Evolutionary conservation across 1,284 basidiomycete species (phyloP), one percentile per base, ranked within the genome.

Genomic region (Ceratobasidium sp.): DNA sequence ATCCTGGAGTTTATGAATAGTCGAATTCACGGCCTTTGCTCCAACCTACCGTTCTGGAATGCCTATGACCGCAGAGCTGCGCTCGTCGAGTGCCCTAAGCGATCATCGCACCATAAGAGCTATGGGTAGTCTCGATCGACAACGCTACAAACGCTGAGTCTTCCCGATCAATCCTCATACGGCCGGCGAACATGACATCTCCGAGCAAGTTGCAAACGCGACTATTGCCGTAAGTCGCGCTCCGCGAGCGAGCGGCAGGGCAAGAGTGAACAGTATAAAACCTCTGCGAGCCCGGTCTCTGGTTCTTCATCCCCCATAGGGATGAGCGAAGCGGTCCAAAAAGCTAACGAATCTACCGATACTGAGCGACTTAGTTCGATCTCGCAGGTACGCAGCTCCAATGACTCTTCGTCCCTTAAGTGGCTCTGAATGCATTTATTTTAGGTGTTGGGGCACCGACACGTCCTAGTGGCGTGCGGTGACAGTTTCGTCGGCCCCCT

Each of bases 381-480:
- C 61, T 65, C 73, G 61, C 73, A 75, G 73, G 73, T 75, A 54
- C 20, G 45, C 49, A 26, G 35, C 58, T 53, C n/a, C 10, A 53
- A 35, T 53, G 10, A 23, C 26, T 66, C 5, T 42, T 54, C 31
- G 3, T 7, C 49, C 31, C 42, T 73, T 2, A 7, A 37, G 23
- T 37, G 11, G 20, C 49, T 31, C 61, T 65, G 61, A 42, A 13
- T 28, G 8, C 37, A 45, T 42, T 56, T 35, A 28, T 56, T 74
- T 28, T 37, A 75, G 73, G 73, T 75, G 61, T 75, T 28, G 73
- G 73, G 73, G 20, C 73, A 75, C 61, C 73, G 49, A 56, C 61
- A 75, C 73, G 73, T 64, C 73, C 73, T 75, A 28, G 73, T 75
- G 73, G 73, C 61, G 73, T 75, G 60, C 35, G 73, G 73, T 64